These are phyloP conservation scores for Lasiosphaeria ovina DNA, from an alignment of 495 filamentous ascomycete genomes.

Conservation along the genomic window DNA sequence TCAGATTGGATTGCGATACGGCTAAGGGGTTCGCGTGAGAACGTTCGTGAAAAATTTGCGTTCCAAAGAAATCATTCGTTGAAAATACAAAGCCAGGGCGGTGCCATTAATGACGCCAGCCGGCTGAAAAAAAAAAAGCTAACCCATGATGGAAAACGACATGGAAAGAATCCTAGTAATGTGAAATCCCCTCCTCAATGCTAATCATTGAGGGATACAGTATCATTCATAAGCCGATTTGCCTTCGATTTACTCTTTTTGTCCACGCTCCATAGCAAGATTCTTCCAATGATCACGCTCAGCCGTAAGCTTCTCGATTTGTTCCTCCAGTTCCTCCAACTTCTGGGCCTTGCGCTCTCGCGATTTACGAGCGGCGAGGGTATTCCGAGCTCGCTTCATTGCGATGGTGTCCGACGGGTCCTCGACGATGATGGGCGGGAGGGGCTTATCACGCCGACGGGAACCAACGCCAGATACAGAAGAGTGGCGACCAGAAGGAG, in stretches of 20 bases:
- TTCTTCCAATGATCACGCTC: conserved; percentile 61
- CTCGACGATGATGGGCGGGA: conserved; percentile 73
- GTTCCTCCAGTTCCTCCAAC: conserved; percentile 59
- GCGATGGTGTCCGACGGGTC: conserved; percentile 71
- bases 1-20: neutral
- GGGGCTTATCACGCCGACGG: conserved; percentile 71
- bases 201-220: conserved; percentile 30
- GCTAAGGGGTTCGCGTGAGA: neutral
- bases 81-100: conserved; percentile 17
- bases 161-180: conserved; percentile 15
- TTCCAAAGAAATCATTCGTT: conserved; percentile 11
- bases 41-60: neutral
- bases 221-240: conserved; percentile 29
- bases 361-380: conserved; percentile 91
- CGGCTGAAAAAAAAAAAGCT: conserved; percentile 7
- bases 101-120: conserved; percentile 6
- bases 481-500: conserved; percentile 58
- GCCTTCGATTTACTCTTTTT: conserved; percentile 34
- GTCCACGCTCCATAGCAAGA: conserved; percentile 43
- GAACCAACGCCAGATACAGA: conserved; percentile 66
- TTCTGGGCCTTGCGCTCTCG: conserved; percentile 76
- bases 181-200: conserved; percentile 33
- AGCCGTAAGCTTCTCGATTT: conserved; percentile 46
- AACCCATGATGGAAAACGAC: conserved; percentile 18
- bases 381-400: conserved; percentile 93